phyloP scores from a whole-genome alignment of 495 filamentous ascomycete genomes.

The Ascodesmis nigricans region DNA sequence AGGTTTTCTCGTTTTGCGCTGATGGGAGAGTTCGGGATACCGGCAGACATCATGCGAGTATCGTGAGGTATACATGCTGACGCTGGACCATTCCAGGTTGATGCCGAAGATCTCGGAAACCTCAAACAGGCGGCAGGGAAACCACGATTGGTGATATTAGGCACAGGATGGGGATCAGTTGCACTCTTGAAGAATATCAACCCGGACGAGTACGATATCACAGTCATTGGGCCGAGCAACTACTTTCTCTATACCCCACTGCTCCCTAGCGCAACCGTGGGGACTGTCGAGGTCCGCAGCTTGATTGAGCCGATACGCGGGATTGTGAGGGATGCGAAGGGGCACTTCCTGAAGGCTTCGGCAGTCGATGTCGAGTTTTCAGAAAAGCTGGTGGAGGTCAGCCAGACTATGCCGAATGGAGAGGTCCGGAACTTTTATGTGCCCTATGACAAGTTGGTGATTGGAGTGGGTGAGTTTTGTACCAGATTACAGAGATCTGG shows the following conservation, averaged over 20 bases:
- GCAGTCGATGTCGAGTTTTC: conserved; percentile 84
- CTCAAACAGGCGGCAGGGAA: conserved; percentile 54
- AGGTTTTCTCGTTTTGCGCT: too few species aligned
- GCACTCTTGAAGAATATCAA: conserved; percentile 77
- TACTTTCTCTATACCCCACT: conserved; percentile 98
- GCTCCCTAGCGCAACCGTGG: conserved; percentile 89
- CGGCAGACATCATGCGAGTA: too few species aligned
- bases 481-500: too few species aligned
- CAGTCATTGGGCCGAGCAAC: conserved; percentile 78
- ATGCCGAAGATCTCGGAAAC: conserved; percentile 58
- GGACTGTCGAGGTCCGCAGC: conserved; percentile 73
- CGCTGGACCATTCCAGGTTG: conserved; percentile 27
- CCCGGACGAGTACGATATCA: conserved; percentile 80
- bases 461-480: conserved; percentile 71
- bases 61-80: too few species aligned
- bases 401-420: conserved; percentile 47
- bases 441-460: conserved; percentile 94
- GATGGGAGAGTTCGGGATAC: too few species aligned
- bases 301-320: conserved; percentile 81
- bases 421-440: conserved; percentile 65
- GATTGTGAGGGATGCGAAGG: conserved; percentile 51
- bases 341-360: conserved; percentile 71
- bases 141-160: conserved; percentile 75
- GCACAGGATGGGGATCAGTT: conserved; percentile 89
- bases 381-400: conserved; percentile 68